These are phyloP conservation scores for Ceriops decandra DNA, from an alignment of 345 rosid species.

Conservation along the genomic window DNA sequence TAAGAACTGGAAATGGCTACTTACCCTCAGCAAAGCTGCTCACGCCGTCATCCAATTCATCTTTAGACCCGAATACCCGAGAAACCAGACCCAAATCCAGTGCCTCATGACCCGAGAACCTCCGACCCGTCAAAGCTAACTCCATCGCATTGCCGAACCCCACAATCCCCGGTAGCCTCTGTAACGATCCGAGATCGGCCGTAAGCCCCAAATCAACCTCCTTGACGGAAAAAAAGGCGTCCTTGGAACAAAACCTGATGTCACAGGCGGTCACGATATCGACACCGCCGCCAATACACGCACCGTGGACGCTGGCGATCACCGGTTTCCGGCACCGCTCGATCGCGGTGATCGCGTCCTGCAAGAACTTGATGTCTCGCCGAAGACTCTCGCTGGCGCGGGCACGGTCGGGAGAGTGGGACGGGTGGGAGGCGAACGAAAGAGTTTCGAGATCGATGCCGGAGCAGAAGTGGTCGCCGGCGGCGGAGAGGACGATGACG, in stretches of 20 bases:
- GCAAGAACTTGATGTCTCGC: conserved; percentile 54
- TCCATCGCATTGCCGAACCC: conserved; percentile 72
- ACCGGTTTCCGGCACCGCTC: conserved; percentile 83
- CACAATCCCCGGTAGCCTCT: conserved; percentile 70
- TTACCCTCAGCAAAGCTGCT: conserved; percentile 57
- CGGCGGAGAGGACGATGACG: conserved; percentile 54
- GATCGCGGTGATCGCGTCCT: conserved; percentile 66
- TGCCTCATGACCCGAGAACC: conserved; percentile 62
- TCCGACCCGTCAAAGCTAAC: conserved; percentile 62
- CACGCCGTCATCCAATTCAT: conserved; percentile 52
- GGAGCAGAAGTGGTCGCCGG: conserved; percentile 76
- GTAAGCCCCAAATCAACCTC: conserved; percentile 79
- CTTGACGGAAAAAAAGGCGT: conserved; percentile 65
- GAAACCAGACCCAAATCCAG: conserved; percentile 72
- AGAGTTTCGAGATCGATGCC: conserved; percentile 65
- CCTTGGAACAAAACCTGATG: conserved; percentile 57
- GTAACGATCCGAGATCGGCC: conserved; percentile 85
- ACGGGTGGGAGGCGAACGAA: conserved; percentile 4
- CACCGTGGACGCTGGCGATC: conserved; percentile 66
- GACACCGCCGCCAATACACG: conserved; percentile 71
- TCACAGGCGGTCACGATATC: conserved; percentile 79
- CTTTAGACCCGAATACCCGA: conserved; percentile 53
- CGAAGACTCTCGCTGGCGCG: conserved; percentile 51
- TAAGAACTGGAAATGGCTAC: not conserved
- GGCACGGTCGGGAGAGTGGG: conserved; percentile 42